These are phyloP conservation scores for Phytopythium mirpurense DNA, from an alignment of 352 stramenopile species.

Conservation along the genomic window DNA sequence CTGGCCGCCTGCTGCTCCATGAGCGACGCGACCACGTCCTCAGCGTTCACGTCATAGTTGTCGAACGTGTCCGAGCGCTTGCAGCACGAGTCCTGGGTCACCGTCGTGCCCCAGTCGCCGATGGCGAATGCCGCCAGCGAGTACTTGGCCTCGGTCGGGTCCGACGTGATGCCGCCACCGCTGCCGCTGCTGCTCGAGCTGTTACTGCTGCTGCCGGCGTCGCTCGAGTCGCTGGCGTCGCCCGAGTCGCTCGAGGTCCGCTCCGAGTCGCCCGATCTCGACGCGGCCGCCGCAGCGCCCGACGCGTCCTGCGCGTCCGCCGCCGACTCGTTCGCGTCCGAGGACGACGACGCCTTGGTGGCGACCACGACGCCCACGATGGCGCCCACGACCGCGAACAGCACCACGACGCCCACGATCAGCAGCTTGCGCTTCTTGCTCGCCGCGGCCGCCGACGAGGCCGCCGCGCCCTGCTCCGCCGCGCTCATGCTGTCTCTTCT, in stretches of 20 bases:
- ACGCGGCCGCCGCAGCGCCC: constrained; percentile 5
- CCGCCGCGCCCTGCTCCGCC: neutral
- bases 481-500: neutral
- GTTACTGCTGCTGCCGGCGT: constrained; percentile 16
- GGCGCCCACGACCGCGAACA: constrained; percentile 37
- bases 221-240: constrained; percentile 14
- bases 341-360: constrained; percentile 25
- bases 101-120: constrained; percentile 51
- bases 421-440: constrained; percentile 34
- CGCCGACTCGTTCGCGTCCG: constrained; percentile 16
- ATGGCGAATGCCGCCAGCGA: constrained; percentile 46
- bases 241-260: constrained; percentile 4
- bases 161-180: constrained; percentile 18
- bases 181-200: constrained; percentile 16
- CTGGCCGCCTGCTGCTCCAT: constrained; percentile 39
- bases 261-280: constrained; percentile 2
- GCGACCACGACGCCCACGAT: constrained; percentile 40
- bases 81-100: constrained; percentile 47
- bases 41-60: constrained; percentile 38
- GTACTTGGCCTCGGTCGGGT: constrained; percentile 31
- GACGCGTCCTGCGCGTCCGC: constrained; percentile 8
- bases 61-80: constrained; percentile 29
- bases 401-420: constrained; percentile 29
- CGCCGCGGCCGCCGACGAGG: constrained; percentile 2
- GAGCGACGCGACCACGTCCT: constrained; percentile 44